phyloP scores from a whole-genome alignment of 192 early-diverging fungal genomes.

The Helicostylum pulchrum region DNA sequence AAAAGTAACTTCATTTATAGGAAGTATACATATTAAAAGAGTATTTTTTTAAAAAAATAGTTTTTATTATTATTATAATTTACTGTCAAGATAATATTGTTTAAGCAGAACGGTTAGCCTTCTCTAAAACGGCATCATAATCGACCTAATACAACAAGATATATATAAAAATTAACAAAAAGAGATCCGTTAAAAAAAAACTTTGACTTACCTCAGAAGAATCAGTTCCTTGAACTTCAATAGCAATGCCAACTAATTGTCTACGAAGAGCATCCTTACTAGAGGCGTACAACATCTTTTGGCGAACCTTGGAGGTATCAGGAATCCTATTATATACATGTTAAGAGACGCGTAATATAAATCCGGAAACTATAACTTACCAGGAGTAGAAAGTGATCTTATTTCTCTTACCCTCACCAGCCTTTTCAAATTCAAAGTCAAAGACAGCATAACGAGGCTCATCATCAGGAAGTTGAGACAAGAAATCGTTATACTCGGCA shows the following conservation, averaged over 20 bases:
- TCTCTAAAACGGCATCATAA: conserved; percentile 68
- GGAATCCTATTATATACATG: conserved; percentile 61
- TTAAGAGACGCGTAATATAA: background rate
- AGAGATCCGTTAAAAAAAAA: conserved; percentile 8
- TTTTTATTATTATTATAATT: no score
- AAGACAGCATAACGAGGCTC: conserved; percentile 86
- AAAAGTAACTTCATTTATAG: background rate
- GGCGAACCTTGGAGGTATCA: conserved; percentile 67
- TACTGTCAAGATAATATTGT: background rate
- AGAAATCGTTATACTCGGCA: conserved; percentile 67
- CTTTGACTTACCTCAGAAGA: conserved; percentile 57
- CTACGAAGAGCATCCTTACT: conserved; percentile 77
- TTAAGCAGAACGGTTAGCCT: conserved; percentile 43
- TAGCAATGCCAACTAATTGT: conserved; percentile 66
- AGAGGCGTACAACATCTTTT: conserved; percentile 91
- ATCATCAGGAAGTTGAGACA: conserved; percentile 55
- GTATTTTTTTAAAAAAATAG: no score
- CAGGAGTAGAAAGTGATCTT: conserved; percentile 87
- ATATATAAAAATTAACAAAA: background rate
- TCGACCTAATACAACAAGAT: conserved; percentile 22
- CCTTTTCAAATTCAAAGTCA: conserved; percentile 76
- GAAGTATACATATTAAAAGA: conserved; percentile 15
- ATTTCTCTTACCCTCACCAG: conserved; percentile 66
- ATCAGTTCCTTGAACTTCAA: conserved; percentile 87
- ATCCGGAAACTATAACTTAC: conserved; percentile 37